Evolutionary conservation across 2,329 filamentous ascomycete genomes (phyloP), one percentile per base, ranked within the genome.

Genomic region (Corniculantispora saksenae): DNA sequence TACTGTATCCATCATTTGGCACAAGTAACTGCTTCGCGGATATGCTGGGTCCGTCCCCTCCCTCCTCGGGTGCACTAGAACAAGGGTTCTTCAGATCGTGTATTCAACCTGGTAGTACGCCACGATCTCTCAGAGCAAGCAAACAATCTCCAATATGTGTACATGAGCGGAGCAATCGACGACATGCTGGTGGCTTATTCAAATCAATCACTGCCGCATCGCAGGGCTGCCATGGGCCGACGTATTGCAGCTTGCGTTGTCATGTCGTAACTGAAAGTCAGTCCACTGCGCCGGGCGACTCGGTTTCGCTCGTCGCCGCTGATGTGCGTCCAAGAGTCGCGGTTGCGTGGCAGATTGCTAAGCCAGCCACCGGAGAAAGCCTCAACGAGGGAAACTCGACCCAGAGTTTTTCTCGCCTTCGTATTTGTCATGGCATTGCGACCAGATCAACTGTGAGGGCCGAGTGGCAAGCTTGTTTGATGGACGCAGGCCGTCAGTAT

Each of bases 41-140:
- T 35, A 15, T 21, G 32, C 58, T 43, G 45, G 48, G 35, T 43
- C 40, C 43, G 23, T n/a, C 43, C 40, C 53, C 32, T 40, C 23
- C 47, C 48, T 35, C 13, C 10, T 12, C 2, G 13, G 19, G 43
- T 50, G 35, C 51, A 25, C 50, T 32, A 40, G 47, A 61, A 38
- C 50, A 54, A 40, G 60, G 60, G 54, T 62, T 10, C 35, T 62
- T 27, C 27, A 55, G 50, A 62, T 62, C 60, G 38, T 47, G 29
- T 54, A 6, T 47, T 35, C 60, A 47, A 62, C 60, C 60, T 47
- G 38, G 60, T 45, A 47, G 45, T 45, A 55, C 60, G 60, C 60
- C 60, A 62, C 60, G 60, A 62, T 62, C 60, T 55, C 60, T 38
- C 17, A 61, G n/a, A 47, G 50, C 48, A 43, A 62, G 38, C 60